Base-by-base conservation (phyloP, 2,329 filamentous ascomycete genomes). In the Colletotrichum orbiculare region DNA sequence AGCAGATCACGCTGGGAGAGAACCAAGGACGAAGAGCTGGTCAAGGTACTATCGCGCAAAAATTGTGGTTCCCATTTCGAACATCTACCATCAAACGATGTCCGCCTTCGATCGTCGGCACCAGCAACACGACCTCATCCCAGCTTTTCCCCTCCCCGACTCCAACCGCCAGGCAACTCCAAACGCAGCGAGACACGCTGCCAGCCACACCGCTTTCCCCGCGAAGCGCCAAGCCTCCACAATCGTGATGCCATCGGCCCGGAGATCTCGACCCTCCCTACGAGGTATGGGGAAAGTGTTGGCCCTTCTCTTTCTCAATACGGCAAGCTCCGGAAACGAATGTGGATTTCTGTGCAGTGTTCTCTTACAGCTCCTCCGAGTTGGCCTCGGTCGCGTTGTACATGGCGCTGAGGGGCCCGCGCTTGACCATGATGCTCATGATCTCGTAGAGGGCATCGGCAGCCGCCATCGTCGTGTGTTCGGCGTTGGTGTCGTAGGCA, bases 371-470 rank as follows among this genome's bases (percentile, higher is more conserved):
- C 47, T 66, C 63, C 41, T 66, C 63, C 37, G 53, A 62, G 15
- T 47, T 8, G 34, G 38, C 33, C 39, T 66, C 63, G 41, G 63
- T 66, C 37, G 37, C 57, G 52, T 66, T 66, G 34, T 56, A 54
- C 58, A 63, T 66, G 58, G 63, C 63, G 70, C 85, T 90, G 68
- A 93, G 78, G 0, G 90, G 90, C 0, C 91, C 91, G 71, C 88
- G 89, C 83, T 93, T 92, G 13, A 93, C 90, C 91, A 94, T 94
- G 66, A 94, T 83, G 11, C 87, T 92, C 86, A 94, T 91, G 52
- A 94, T 87, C 77, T 95, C 91, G 72, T 91, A 94, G 17, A 94
- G 77, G 0, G 87, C 86, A 76, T 94, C 77, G 5, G 89, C 89
- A 2, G 89, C 89, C 1, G 89, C 89, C 88, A 91, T 91, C n/a